These are phyloP conservation scores for Ustilago shanxiensis DNA, from an alignment of 1,284 basidiomycete species.

Conservation along the genomic window DNA sequence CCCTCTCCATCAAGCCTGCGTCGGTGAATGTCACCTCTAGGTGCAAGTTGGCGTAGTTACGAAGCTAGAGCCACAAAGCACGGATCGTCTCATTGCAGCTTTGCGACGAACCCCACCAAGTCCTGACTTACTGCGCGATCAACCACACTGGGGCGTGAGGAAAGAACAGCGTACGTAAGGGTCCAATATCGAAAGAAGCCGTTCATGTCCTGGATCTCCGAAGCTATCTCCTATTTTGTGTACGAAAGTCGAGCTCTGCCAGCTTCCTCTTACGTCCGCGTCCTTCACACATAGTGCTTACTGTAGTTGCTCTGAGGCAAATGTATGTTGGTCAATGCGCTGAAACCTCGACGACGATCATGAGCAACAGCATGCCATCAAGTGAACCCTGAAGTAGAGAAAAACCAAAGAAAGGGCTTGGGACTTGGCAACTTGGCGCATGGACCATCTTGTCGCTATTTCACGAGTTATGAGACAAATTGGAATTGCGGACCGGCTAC, in stretches of 20 bases:
- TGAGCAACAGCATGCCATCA: neutral
- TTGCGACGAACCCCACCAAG: neutral
- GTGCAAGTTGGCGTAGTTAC: neutral
- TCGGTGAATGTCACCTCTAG: too few species aligned
- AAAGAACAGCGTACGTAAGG: too few species aligned
- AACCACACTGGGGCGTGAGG: neutral
- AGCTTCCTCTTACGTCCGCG: neutral
- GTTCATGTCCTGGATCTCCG: too few species aligned
- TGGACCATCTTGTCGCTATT: neutral
- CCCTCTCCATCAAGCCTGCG: neutral
- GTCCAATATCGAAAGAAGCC: too few species aligned
- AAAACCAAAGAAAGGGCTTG: neutral
- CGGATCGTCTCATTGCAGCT: neutral
- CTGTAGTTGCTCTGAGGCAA: neutral
- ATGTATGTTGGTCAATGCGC: neutral
- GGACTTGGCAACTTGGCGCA: slow-evolving; percentile 5
- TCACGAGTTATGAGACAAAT: neutral
- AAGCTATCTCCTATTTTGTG: too few species aligned
- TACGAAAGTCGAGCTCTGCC: too few species aligned
- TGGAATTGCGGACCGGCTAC: neutral
- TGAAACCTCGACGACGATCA: slow-evolving; percentile 5
- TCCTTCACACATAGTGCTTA: neutral
- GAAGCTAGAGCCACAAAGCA: neutral
- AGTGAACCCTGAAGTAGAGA: neutral
- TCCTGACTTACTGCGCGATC: neutral